Evolutionary conservation across 305 asterid genomes (phyloP).

Genomic region (Solanum hybrid): DNA sequence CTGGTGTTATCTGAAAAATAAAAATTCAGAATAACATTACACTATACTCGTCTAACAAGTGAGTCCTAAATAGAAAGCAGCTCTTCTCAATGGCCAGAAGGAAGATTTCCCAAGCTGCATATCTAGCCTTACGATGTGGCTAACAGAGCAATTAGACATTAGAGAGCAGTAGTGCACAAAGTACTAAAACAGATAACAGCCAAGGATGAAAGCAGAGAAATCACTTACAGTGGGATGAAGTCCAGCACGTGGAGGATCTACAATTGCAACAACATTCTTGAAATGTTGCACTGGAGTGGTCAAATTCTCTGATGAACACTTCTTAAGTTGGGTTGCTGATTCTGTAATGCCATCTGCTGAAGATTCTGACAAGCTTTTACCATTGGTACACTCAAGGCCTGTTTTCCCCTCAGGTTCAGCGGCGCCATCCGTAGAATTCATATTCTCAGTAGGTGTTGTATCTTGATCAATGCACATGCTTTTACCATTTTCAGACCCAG

Average conservation of each 20-base stretch:
- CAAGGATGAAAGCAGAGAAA: not conserved
- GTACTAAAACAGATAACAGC: not conserved
- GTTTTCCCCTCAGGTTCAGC: constrained; percentile 24
- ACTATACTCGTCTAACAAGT: not conserved
- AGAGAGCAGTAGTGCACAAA: not conserved
- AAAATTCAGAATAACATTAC: not conserved
- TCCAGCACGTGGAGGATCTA: constrained; percentile 97
- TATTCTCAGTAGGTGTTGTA: constrained; percentile 1
- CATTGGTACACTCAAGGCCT: constrained; percentile 23
- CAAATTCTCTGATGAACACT: constrained; percentile 20
- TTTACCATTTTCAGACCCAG: not conserved
- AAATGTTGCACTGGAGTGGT: constrained; percentile 30
- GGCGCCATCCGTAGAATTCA: constrained; percentile 15
- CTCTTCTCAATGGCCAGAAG: not conserved
- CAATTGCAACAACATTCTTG: constrained; percentile 83
- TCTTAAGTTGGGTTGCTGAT: constrained; percentile 23
- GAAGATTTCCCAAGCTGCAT: not conserved
- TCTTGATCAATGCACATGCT: not conserved
- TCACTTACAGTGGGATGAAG: constrained; percentile 96
- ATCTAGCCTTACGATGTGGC: not conserved
- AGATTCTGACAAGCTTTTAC: constrained; percentile 11
- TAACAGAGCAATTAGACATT: not conserved
- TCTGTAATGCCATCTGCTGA: constrained; percentile 15
- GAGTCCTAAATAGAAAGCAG: not conserved
- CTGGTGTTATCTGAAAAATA: not conserved